Conservation (phyloP, 768 basidiomycete species). For the Mycena floridula region DNA sequence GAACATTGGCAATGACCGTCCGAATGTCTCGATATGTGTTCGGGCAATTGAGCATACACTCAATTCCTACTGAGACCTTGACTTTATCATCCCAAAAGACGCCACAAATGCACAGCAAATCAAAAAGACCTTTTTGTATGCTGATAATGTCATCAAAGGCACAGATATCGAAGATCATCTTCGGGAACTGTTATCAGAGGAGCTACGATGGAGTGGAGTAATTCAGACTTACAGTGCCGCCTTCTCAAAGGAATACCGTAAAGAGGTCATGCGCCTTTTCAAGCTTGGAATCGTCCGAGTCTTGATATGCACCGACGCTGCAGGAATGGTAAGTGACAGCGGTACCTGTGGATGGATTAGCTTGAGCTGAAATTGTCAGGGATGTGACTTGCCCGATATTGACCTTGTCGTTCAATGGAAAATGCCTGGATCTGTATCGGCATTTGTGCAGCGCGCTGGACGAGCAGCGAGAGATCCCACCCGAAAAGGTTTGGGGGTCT, state of each 20-base stretch:
- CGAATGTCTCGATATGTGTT: conserved; percentile 18
- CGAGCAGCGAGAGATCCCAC: conserved; percentile 9
- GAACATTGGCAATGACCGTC: background rate
- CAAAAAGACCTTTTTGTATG: conserved; percentile 19
- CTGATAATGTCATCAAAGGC: conserved; percentile 12
- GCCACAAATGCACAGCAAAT: conserved; percentile 1
- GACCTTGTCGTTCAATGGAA: conserved; percentile 12
- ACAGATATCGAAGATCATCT: conserved; percentile 14
- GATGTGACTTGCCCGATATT: conserved; percentile 11
- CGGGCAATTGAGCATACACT: conserved; percentile 15
- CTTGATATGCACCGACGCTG: conserved; percentile 17
- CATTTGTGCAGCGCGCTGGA: conserved; percentile 13
- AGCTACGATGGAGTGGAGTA: background rate
- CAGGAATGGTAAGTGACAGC: conserved; percentile 19
- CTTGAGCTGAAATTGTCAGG: conserved; percentile 2
- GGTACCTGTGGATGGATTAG: background rate
- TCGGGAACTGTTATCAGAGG: background rate
- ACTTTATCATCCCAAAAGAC: conserved; percentile 14
- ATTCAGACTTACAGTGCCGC: background rate
- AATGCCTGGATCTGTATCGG: conserved; percentile 14
- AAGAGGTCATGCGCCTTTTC: background rate
- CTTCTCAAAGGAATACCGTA: background rate
- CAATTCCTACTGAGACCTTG: conserved; percentile 15
- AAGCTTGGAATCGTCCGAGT: conserved; percentile 11
- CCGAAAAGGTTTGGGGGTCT: background rate